Evolutionary conservation across 2,329 filamentous ascomycete genomes (phyloP), one percentile per base, ranked within the genome.

Genomic region (Scortechinia acanthostroma): DNA sequence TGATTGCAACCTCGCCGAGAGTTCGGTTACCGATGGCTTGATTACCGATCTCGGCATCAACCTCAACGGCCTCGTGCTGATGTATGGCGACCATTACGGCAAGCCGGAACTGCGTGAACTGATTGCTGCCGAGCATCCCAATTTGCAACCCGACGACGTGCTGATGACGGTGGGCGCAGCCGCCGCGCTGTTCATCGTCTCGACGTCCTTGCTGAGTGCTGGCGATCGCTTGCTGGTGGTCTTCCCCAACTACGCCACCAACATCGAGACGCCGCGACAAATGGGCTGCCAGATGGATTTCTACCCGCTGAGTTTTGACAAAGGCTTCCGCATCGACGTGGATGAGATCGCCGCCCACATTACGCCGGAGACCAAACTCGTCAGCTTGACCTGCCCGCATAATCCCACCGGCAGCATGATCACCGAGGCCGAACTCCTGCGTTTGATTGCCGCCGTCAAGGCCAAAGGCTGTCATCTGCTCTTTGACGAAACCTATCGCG

Each of bases 1-100:
- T n/a, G n/a, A n/a, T n/a, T n/a, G n/a, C 45, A 55, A 55, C 23
- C 48, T 56, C 4, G 53, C 52, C 3, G 54, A 56, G 35, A 56
- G 51, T 37, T 49, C 51, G 25, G 48, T 56, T 35, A 43, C 50
- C 4, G 53, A 54, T 28, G 52, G 53, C 40, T 52, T 45, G n/a
- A 33, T 56, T 1, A 33, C 48, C 0, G 48, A 46, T 14, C 35
- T 56, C 13, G 43, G 42, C 4, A 37, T 56, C 4, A 25, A 46
- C 14, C 52, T 52, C 0, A 42, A 50, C 19, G 37, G 49, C 19
- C 48, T 49, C 14, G 49, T 53, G 3, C 48, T 53, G 14, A 53
- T 54, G 42, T 53, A 50, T 13, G 53, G 54, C 40, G 49, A 55
- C 15, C 47, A 46, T 14, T 51, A 53, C 17, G 51, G 46, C 25